These are phyloP conservation scores for Citrus sp. DNA, from an alignment of 345 rosid species.

Conservation along the genomic window DNA sequence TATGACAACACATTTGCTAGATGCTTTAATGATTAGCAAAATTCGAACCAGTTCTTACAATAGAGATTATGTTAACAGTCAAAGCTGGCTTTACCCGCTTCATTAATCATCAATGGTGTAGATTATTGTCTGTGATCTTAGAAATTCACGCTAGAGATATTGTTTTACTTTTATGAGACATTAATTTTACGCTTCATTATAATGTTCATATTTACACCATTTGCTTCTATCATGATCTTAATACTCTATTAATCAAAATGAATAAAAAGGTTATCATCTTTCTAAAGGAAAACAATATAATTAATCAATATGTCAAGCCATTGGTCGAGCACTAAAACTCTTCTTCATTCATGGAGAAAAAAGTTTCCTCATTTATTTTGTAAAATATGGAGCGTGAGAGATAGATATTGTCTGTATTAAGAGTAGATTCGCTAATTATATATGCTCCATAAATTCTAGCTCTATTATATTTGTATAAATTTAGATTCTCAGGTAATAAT, in stretches of 20 bases:
- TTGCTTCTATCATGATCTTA: slow-evolving; percentile 9
- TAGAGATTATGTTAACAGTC: background rate
- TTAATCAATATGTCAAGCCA: no score
- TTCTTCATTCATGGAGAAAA: no score
- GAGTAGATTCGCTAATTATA: no score
- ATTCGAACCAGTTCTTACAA: background rate
- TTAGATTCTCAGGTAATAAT: no score
- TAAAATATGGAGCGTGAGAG: no score
- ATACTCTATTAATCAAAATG: background rate
- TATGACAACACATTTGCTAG: slow-evolving; percentile 21
- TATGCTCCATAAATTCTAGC: no score
- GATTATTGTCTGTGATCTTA: slow-evolving; percentile 9
- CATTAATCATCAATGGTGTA: background rate
- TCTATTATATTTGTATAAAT: no score
- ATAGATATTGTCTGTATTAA: no score
- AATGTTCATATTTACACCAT: background rate
- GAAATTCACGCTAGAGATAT: background rate
- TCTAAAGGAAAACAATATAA: no score
- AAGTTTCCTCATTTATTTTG: no score
- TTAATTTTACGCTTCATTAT: slow-evolving; percentile 9
- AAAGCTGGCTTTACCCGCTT: background rate
- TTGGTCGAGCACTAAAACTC: no score
- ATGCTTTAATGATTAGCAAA: slow-evolving; percentile 39
- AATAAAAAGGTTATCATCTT: background rate
- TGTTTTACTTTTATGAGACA: slow-evolving; percentile 22